A percentile compares a stretch with the other conserved stretches of the same genome.
These are phyloP conservation scores for Fabrea salina DNA, from an alignment of 169 alveolate genomes.

Conservation along the genomic window DNA sequence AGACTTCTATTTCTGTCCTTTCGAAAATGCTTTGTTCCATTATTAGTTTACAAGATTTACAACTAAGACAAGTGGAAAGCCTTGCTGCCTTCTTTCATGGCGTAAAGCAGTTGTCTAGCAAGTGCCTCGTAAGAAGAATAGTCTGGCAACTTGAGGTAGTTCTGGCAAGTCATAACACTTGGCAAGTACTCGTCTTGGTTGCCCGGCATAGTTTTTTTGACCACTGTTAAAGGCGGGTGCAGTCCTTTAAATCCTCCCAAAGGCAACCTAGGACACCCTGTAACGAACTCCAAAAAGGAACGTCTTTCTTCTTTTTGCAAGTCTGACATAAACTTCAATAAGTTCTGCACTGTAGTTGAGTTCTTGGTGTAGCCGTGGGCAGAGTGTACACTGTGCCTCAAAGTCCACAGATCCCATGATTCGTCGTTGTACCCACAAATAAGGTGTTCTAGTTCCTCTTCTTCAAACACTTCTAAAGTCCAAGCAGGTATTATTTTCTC, in stretches of 20 bases:
- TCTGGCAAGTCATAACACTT: conserved; percentile 78
- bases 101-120: conserved; percentile 51
- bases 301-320: conserved; percentile 43
- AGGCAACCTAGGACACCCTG: conserved; percentile 75
- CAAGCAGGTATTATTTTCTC: conserved; percentile 38
- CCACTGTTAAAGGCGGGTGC: conserved; percentile 66
- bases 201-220: conserved; percentile 12
- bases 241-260: conserved; percentile 68
- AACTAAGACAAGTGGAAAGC: conserved; percentile 25
- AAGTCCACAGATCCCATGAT: conserved; percentile 49
- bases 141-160: conserved; percentile 74
- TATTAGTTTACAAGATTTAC: not conserved
- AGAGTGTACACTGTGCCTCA: conserved; percentile 53
- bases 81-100: conserved; percentile 41
- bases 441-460: conserved; percentile 56
- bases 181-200: conserved; percentile 48
- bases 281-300: conserved; percentile 58
- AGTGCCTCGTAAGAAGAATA: conserved; percentile 53
- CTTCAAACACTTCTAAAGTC: conserved; percentile 45
- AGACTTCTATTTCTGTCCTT: not conserved
- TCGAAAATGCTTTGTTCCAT: too few species aligned
- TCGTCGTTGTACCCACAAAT: conserved; percentile 55
- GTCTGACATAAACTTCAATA: conserved; percentile 44
- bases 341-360: conserved; percentile 40
- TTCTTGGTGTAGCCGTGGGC: conserved; percentile 64